phyloP scores from a whole-genome alignment of 768 basidiomycete species.

The Boletus subcaerulescens region DNA sequence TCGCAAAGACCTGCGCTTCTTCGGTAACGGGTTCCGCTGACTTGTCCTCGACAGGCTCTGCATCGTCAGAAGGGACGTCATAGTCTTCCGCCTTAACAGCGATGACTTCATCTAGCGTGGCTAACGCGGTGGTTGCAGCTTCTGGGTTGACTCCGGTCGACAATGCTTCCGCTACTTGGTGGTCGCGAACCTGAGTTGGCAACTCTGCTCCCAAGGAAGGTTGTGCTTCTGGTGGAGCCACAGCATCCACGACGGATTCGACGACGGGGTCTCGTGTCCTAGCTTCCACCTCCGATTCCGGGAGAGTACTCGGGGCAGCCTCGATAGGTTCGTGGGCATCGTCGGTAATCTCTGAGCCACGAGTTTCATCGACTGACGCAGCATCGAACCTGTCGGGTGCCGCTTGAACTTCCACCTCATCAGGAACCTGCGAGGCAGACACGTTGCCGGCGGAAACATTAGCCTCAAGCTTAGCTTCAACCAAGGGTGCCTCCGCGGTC shows the following conservation, averaged over 20 bases:
- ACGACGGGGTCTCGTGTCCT: not conserved
- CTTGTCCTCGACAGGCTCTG: not conserved
- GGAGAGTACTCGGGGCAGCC: not conserved
- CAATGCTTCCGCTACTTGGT: not conserved
- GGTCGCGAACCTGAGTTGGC: slow-evolving; percentile 1
- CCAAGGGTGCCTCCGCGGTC: not conserved
- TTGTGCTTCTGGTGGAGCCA: not conserved
- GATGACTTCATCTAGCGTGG: not conserved
- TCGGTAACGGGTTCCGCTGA: not conserved
- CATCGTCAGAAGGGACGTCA: not conserved
- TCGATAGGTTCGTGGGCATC: not conserved
- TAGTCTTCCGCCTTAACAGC: not conserved
- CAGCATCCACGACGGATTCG: not conserved
- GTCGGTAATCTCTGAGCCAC: not conserved
- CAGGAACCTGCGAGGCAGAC: not conserved
- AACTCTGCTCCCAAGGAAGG: not conserved
- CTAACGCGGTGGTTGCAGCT: not conserved
- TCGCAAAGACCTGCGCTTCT: not conserved
- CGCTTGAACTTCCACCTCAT: slow-evolving; percentile 3
- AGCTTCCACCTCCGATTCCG: not conserved
- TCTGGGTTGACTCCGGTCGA: not conserved
- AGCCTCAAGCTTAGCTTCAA: not conserved
- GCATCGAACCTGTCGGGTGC: not conserved
- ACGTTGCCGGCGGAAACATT: not conserved
- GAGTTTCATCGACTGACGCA: slow-evolving; percentile 6